phyloP scores from a whole-genome alignment of 495 filamentous ascomycete species.

The Acidomyces sp. region DNA sequence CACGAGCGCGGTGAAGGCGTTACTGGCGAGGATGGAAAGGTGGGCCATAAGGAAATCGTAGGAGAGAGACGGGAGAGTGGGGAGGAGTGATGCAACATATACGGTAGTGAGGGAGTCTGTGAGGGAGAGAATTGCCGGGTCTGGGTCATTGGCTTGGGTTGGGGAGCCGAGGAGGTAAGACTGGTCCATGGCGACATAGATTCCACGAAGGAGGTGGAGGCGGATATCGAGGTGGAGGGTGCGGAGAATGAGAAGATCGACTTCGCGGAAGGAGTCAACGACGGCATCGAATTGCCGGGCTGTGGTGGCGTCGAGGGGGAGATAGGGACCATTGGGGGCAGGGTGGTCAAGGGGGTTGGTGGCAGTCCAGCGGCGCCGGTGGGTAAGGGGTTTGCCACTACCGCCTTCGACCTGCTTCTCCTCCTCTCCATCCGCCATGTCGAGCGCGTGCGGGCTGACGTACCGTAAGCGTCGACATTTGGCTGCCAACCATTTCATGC shows the following conservation, averaged over 20 bases:
- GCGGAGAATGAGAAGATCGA: constrained; percentile 62
- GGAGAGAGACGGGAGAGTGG: constrained; percentile 47
- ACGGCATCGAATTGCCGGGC: constrained; percentile 79
- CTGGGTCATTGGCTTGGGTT: constrained; percentile 65
- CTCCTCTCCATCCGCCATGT: constrained; percentile 19
- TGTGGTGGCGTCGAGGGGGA: constrained; percentile 80
- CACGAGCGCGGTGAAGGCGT: constrained; percentile 48
- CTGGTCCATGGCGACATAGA: constrained; percentile 16
- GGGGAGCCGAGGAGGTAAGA: constrained; percentile 59
- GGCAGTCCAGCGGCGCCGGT: constrained; percentile 60
- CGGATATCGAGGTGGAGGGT: constrained; percentile 81
- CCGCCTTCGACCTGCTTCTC: neutral
- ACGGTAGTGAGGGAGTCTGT: constrained; percentile 65
- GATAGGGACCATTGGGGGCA: constrained; percentile 40
- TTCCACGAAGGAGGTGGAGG: constrained; percentile 56
- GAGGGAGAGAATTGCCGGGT: constrained; percentile 59
- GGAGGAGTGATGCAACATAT: constrained; percentile 70
- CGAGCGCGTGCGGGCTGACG: constrained; percentile 40
- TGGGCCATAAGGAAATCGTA: constrained; percentile 61
- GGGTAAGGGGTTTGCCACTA: constrained; percentile 3
- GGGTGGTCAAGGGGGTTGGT: constrained; percentile 25
- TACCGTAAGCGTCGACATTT: constrained; percentile 64
- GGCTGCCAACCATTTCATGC: constrained; percentile 92
- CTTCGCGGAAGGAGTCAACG: constrained; percentile 60
- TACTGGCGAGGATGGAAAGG: constrained; percentile 57